Conservation (phyloP, 768 basidiomycete genomes). For the Filobasidium wieringae region DNA sequence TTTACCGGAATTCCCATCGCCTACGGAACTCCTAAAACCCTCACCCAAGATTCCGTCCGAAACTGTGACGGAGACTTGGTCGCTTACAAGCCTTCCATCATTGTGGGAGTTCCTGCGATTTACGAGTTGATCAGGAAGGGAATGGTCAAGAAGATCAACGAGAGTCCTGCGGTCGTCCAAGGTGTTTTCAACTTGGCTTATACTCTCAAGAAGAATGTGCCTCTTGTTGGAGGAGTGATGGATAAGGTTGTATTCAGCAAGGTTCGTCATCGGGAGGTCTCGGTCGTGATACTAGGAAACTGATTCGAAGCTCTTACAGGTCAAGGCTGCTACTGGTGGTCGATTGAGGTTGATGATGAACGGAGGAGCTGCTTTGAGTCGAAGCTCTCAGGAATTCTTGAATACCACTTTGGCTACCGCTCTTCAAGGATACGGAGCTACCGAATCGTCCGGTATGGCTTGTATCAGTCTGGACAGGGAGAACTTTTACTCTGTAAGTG, state of each 20-base stretch:
- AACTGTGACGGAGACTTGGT: conserved; percentile 34
- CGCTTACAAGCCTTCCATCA: conserved; percentile 31
- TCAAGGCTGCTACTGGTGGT: conserved; percentile 35
- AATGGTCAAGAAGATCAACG: conserved; percentile 31
- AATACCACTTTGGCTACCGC: conserved; percentile 29
- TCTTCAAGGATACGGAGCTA: conserved; percentile 39
- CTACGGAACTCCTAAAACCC: conserved; percentile 35
- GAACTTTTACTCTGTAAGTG: no score
- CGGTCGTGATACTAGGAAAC: not conserved
- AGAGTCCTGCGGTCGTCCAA: conserved; percentile 24
- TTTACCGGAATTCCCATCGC: conserved; percentile 27
- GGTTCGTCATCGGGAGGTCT: conserved; percentile 4
- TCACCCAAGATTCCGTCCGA: conserved; percentile 36
- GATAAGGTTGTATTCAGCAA: conserved; percentile 33
- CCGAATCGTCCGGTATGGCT: conserved; percentile 37
- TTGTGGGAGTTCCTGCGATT: conserved; percentile 35
- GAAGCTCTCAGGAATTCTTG: conserved; percentile 34
- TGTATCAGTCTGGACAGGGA: no score
- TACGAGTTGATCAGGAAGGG: conserved; percentile 25
- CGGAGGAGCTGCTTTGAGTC: conserved; percentile 28
- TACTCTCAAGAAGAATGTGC: conserved; percentile 30
- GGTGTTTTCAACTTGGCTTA: conserved; percentile 30
- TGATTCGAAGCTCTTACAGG: conserved; percentile 2
- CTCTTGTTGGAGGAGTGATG: conserved; percentile 22
- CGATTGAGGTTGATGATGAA: conserved; percentile 30